phyloP scores from a whole-genome alignment of 2,329 filamentous ascomycete species.

The Claviceps purpurea region DNA sequence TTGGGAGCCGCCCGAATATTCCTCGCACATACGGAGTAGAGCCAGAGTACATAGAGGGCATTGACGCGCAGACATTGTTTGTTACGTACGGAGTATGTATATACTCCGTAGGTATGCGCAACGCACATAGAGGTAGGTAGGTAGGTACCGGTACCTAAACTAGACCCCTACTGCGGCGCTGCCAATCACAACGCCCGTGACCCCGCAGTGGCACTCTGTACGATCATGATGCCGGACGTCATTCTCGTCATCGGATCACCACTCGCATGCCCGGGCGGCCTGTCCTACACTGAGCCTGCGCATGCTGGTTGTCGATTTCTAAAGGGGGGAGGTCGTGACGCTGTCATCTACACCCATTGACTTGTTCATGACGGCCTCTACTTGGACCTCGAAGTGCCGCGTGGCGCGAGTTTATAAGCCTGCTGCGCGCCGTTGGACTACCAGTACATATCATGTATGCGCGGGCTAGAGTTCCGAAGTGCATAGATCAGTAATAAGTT shows the following conservation, averaged over 20 bases:
- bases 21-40: too few relatives aligned
- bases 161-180: background rate
- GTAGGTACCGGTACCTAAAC: background rate
- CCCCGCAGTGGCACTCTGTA: background rate
- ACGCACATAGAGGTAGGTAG: too few relatives aligned
- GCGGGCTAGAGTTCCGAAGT: too few relatives aligned
- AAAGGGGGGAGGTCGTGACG: background rate
- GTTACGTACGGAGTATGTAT: too few relatives aligned
- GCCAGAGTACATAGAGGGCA: too few relatives aligned
- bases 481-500: too few relatives aligned
- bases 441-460: background rate
- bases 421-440: background rate
- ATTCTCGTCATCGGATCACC: conserved; percentile 1
- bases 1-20: too few relatives aligned
- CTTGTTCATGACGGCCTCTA: background rate
- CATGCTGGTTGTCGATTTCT: too few relatives aligned
- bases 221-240: conserved; percentile 1
- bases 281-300: background rate
- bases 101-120: too few relatives aligned
- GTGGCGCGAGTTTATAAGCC: background rate
- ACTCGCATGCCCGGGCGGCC: background rate
- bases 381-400: background rate
- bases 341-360: background rate
- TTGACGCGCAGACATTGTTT: too few relatives aligned
- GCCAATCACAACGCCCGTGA: background rate